Conservation (phyloP, 805 yeast genomes). For the Wickerhamomyces silvicola region DNA sequence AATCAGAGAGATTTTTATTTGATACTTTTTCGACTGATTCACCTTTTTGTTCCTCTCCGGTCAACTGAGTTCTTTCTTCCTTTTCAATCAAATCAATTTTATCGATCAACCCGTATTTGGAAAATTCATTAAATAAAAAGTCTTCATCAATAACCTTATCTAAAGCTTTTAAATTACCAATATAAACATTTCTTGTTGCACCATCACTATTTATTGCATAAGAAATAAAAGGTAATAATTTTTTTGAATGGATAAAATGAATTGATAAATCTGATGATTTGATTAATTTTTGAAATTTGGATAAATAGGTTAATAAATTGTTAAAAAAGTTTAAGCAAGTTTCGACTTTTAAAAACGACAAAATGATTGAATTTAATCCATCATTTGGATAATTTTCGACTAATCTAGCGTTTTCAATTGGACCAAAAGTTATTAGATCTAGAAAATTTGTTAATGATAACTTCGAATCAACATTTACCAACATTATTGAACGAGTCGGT, state of each 20-base stretch:
- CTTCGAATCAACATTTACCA: constrained; percentile 14
- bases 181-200: constrained; percentile 89
- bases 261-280: constrained; percentile 33
- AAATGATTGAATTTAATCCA: constrained; percentile 15
- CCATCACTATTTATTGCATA: constrained; percentile 65
- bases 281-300: constrained; percentile 29
- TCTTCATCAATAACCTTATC: constrained; percentile 32
- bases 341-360: constrained; percentile 24
- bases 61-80: constrained; percentile 13
- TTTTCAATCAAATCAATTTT: constrained; percentile 56
- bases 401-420: constrained; percentile 52
- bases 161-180: constrained; percentile 62
- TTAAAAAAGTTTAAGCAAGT: constrained; percentile 32
- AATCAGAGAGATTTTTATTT: constrained; percentile 33
- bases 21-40: constrained; percentile 29
- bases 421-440: constrained; percentile 47
- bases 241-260: constrained; percentile 27
- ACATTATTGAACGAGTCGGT: constrained; percentile 22
- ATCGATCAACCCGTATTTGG: constrained; percentile 53
- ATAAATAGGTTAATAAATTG: constrained; percentile 28
- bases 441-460: constrained; percentile 27
- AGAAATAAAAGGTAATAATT: constrained; percentile 20
- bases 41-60: constrained; percentile 43
- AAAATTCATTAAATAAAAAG: constrained; percentile 42
- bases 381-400: constrained; percentile 23